Percentiles rank a stretch among this genome's conserved stretches.
Evolutionary conservation across 1,139 yeast species (phyloP).

Genomic region (Tardiomyces depauwii): DNA sequence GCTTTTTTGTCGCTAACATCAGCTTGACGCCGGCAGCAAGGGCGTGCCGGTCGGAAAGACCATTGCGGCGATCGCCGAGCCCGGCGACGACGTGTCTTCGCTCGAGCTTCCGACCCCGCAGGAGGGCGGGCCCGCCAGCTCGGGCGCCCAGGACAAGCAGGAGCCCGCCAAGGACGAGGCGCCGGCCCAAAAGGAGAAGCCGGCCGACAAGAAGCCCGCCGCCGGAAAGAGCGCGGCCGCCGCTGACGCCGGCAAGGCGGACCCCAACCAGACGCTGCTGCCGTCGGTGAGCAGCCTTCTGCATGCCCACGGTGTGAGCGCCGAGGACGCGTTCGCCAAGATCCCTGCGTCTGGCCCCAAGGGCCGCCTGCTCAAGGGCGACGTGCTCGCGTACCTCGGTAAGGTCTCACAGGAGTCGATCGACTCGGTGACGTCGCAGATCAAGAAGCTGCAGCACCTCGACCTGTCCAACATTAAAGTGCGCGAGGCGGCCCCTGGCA

Average conservation of each 20-base stretch:
- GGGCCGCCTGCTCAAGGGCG: conserved; percentile 84
- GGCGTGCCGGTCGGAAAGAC: conserved; percentile 81
- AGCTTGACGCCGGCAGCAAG: conserved; percentile 49
- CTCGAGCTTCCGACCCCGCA: conserved; percentile 33
- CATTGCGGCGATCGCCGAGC: conserved; percentile 82
- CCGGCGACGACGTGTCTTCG: conserved; percentile 63
- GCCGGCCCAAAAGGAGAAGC: conserved; percentile 10
- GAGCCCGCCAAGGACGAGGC: conserved; percentile 8
- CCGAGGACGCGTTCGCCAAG: conserved; percentile 55
- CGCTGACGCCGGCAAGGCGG: conserved; percentile 31
- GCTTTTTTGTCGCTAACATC: no score
- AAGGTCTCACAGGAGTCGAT: conserved; percentile 48
- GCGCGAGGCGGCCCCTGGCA: conserved; percentile 20
- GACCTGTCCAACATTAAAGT: conserved; percentile 61
- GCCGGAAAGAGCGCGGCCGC: conserved; percentile 8
- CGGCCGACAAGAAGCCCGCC: conserved; percentile 9
- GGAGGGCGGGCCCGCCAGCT: conserved; percentile 16
- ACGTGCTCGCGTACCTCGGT: conserved; percentile 77
- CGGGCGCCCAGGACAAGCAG: conserved; percentile 14
- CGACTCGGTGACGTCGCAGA: conserved; percentile 40
- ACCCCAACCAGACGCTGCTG: conserved; percentile 52
- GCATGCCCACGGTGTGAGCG: conserved; percentile 47
- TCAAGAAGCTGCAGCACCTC: conserved; percentile 50
- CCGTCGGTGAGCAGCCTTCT: conserved; percentile 75
- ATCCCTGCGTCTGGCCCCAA: conserved; percentile 83